Base-by-base conservation (phyloP, 306 rosid genomes). In the Arachis hypogaea region DNA sequence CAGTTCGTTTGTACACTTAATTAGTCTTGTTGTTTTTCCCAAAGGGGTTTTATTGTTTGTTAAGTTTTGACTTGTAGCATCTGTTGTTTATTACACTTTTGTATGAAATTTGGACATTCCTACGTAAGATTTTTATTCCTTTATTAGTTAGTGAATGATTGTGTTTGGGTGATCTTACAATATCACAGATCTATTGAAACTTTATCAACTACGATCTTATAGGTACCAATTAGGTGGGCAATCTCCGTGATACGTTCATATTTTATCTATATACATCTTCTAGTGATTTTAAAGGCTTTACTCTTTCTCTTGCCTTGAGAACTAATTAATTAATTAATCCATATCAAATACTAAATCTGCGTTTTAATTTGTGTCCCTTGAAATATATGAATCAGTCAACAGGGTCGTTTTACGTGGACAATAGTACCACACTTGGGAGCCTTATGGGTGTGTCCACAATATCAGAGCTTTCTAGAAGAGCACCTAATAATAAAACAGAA, bases 351-450 rank as follows among this genome's bases (percentile, higher is more conserved):
- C 28, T 22, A 22, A 22, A 22, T 22, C 0, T 22, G 28, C 28
- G 0, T 22, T 22, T 22, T 22, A 22, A 22, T 22, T 22, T 22
- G 28, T 22, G 28, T 22, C 1, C 28, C 28, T 33, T 33, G 38
- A 33, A 33, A 33, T 33, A 33, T 33, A 33, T 30, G 30, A 40
- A 47, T 77, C 86, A 92, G 97, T 92, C 91, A 1, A 88, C 93
- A 1, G 92, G 93, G 57, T 89, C 93, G 0, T 92, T 92, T 76
- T 92, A 86, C 76, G 89, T 72, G 50, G 92, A 92, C 60, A 86
- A 81, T 40, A 92, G 93, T 81, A 88, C 80, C 51, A 92, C 96
- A 45, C 86, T 92, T 3, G 96, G 96, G 82, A 88, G 85, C 80
- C 88, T 92, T 2, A 83, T 92, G 30, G 93, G 93, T 29, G 88